Base-by-base conservation (phyloP, 1,139 yeast species). In the Arxiozyma bovina region DNA sequence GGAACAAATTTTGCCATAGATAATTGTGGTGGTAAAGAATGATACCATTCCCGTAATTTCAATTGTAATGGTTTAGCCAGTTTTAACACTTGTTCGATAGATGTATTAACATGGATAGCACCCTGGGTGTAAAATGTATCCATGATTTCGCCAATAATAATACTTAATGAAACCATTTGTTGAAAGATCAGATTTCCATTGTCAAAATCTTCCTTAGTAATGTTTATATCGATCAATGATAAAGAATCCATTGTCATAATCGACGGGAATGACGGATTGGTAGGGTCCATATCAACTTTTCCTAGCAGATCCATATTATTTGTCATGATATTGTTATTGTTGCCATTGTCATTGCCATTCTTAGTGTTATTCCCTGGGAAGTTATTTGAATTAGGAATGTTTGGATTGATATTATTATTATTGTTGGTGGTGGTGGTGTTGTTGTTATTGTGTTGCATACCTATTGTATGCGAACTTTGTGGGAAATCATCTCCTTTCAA, bases 31-130 rank as follows among this genome's bases (percentile, higher is more conserved):
- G 96, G 96, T 48, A 91, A 74, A 0, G 86, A 78, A 59, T 85
- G 93, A 66, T 87, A 87, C 97, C 97, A 91, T 54, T 83, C 80
- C 57, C 96, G 76, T 53, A 91, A 73, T 59, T 79, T 78, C 57
- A 90, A 72, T 67, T 91, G 97, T 49, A 90, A 72, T 0, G 98
- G 97, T 66, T 91, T 91, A 3, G 96, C 96, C 34, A 78, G 67
- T 61, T 78, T 80, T 54, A 91, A 73, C 3, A 89, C 85, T 50
- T 82, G 81, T 51, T 81, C 85, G 47, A 89, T 79, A 45, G 79
- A 78, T 1, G 74, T 75, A 12, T 84, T 68, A 11, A 76, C 80
- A 43, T 74, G 73, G 72, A 84, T 78, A 0, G 93, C 84, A 45
- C 75, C 74, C 74, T 85, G 80, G 0, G 94, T 82, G 66, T 85